Evolutionary conservation across 805 yeast genomes (phyloP).

Genomic region (Sungouiozyma ichnusensis): DNA sequence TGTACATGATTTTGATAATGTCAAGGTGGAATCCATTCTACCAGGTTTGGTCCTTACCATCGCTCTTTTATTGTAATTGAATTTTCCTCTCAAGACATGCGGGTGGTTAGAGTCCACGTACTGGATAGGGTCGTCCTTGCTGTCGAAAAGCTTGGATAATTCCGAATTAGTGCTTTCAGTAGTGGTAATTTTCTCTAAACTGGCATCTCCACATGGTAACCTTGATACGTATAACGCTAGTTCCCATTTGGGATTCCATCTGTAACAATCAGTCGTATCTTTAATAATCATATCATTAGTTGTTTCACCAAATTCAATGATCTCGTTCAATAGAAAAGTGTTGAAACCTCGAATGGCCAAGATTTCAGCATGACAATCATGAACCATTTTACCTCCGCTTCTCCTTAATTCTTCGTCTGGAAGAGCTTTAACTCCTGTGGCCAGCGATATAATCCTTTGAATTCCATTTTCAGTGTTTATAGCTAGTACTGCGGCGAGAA

Average conservation of each 20-base stretch:
- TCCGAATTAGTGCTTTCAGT: conserved; percentile 12
- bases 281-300: conserved; percentile 7
- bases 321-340: conserved; percentile 42
- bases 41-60: conserved; percentile 90
- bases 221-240: conserved; percentile 61
- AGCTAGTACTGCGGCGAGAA: conserved; percentile 63
- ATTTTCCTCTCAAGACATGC: conserved; percentile 49
- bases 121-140: conserved; percentile 14
- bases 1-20: conserved; percentile 78
- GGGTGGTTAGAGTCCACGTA: conserved; percentile 20
- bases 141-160: background rate
- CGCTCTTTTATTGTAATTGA: conserved; percentile 45
- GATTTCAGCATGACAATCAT: conserved; percentile 88
- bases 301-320: conserved; percentile 12
- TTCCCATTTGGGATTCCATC: conserved; percentile 29
- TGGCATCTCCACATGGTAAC: conserved; percentile 86
- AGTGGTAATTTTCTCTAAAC: conserved; percentile 38
- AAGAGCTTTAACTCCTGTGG: conserved; percentile 77
- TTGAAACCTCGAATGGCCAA: conserved; percentile 65
- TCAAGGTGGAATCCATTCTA: conserved; percentile 58
- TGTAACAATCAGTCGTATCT: conserved; percentile 12
- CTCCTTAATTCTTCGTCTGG: conserved; percentile 41
- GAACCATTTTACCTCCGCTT: conserved; percentile 53
- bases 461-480: conserved; percentile 13
- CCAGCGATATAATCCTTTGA: conserved; percentile 36